A percentile compares a stretch with the other conserved stretches of the same genome.
These are phyloP conservation scores for Aspergillus spinulosporus DNA, from an alignment of 2,329 filamentous ascomycete genomes.

Conservation along the genomic window DNA sequence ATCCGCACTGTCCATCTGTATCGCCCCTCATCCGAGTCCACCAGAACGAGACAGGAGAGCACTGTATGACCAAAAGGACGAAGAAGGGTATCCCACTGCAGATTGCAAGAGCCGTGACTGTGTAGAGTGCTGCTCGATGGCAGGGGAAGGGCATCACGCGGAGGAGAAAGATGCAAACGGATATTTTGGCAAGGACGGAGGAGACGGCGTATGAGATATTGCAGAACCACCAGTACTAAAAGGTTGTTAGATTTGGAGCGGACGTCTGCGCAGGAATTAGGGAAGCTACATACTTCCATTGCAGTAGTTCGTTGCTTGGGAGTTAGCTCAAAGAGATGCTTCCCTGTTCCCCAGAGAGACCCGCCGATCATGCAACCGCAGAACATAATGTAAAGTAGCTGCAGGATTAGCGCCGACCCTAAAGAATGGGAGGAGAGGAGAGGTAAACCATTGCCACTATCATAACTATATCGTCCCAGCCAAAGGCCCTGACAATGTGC, in stretches of 20 bases:
- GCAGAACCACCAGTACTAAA: conserved; percentile 49
- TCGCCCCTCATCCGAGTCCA: conserved; percentile 38
- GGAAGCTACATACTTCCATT: conserved; percentile 18
- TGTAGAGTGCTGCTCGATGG: conserved; percentile 48
- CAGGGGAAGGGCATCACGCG: conserved; percentile 45
- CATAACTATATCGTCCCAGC: conserved; percentile 39
- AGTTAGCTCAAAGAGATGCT: conserved; percentile 19
- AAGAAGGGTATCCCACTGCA: conserved; percentile 47
- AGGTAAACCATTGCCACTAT: conserved; percentile 30
- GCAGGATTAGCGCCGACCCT: neutral
- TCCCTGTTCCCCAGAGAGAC: conserved; percentile 25
- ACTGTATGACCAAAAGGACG: conserved; percentile 52
- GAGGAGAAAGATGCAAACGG: conserved; percentile 52
- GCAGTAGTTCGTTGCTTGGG: conserved; percentile 15
- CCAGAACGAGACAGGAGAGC: conserved; percentile 49
- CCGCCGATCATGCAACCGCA: conserved; percentile 25
- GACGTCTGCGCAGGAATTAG: neutral
- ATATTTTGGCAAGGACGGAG: conserved; percentile 48
- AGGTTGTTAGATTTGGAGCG: neutral
- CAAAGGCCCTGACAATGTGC: conserved; percentile 41
- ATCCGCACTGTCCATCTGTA: conserved; percentile 14
- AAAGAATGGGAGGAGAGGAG: neutral
- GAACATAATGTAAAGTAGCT: conserved; percentile 26
- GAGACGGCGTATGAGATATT: conserved; percentile 51
- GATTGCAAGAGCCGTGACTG: conserved; percentile 43